A percentile compares a stretch with the other conserved stretches of the same genome.
phyloP scores from a whole-genome alignment of 306 rosid genomes.

The Corylus avellana region DNA sequence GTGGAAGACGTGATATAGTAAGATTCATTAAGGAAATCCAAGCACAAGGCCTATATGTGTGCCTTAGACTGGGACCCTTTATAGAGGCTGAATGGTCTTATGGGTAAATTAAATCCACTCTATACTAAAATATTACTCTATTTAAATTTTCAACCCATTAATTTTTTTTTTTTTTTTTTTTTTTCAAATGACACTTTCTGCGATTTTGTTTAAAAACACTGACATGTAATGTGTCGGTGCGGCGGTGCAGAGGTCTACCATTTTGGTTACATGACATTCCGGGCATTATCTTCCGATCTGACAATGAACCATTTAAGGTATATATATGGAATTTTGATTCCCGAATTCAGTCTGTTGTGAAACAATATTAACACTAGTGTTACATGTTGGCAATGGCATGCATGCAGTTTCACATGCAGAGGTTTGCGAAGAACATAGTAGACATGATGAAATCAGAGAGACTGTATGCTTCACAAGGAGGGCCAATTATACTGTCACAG shows the following conservation, averaged over 20 bases:
- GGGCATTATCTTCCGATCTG: constrained; percentile 67
- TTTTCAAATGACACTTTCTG: no score
- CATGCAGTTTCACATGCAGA: constrained; percentile 66
- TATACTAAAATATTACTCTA: no score
- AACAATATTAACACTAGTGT: neutral
- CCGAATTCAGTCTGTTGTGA: neutral
- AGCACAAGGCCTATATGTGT: constrained; percentile 74
- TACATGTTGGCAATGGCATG: constrained; percentile 20
- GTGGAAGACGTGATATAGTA: constrained; percentile 67
- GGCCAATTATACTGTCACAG: constrained; percentile 89
- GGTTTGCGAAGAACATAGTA: constrained; percentile 65
- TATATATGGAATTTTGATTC: neutral
- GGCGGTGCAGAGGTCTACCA: constrained; percentile 74
- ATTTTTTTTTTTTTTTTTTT: no score
- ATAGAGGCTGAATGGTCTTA: constrained; percentile 84
- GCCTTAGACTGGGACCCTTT: constrained; percentile 90
- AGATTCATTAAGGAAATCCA: constrained; percentile 68
- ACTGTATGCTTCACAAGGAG: constrained; percentile 87
- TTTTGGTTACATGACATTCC: constrained; percentile 80
- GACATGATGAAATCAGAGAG: constrained; percentile 71
- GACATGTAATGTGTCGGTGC: no score
- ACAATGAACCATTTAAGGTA: constrained; percentile 81
- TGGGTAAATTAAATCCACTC: constrained; percentile 42
- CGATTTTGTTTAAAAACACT: no score
- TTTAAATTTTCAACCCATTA: no score